Evolutionary conservation across 2,329 filamentous ascomycete genomes (phyloP).

Genomic region (Rhynchosporium agropyri): DNA sequence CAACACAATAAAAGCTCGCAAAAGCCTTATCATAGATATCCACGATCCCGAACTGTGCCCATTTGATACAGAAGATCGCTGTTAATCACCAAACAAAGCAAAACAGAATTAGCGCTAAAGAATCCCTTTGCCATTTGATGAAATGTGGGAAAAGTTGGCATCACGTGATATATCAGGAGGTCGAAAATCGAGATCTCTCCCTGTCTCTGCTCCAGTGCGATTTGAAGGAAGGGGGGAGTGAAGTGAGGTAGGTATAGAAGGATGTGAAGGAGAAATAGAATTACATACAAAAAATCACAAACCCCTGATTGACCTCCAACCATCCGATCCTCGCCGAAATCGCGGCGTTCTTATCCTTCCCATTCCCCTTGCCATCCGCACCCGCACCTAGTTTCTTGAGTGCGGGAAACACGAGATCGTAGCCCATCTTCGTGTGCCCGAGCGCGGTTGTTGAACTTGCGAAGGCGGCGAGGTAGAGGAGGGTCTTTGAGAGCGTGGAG

Average conservation of each 20-base stretch:
- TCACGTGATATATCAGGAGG: too few relatives aligned
- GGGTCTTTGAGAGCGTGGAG: slow-evolving; percentile 17
- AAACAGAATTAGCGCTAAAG: too few relatives aligned
- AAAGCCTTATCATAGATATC: slow-evolving; percentile 26
- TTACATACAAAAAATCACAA: slow-evolving; percentile 24
- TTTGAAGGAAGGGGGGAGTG: too few relatives aligned
- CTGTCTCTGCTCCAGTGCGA: too few relatives aligned
- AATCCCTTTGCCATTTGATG: too few relatives aligned
- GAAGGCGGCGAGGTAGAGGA: slow-evolving; percentile 26
- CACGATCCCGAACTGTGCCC: slow-evolving; percentile 25
- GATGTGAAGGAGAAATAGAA: background rate
- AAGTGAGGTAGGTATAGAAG: background rate
- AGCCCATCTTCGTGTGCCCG: slow-evolving; percentile 31
- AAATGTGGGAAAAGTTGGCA: too few relatives aligned
- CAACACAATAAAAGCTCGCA: slow-evolving; percentile 13
- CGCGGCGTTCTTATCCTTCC: background rate
- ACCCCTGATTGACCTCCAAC: slow-evolving; percentile 27
- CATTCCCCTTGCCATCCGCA: slow-evolving; percentile 1
- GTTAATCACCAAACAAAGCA: too few relatives aligned
- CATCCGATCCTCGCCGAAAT: slow-evolving; percentile 27
- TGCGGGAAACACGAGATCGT: slow-evolving; percentile 25
- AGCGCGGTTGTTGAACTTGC: slow-evolving; percentile 10
- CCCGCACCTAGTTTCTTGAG: slow-evolving; percentile 10
- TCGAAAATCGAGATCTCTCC: too few relatives aligned
- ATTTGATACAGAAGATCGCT: slow-evolving; percentile 25